Conservation (phyloP, 257 asterid species). For the Solanum tacnaense region DNA sequence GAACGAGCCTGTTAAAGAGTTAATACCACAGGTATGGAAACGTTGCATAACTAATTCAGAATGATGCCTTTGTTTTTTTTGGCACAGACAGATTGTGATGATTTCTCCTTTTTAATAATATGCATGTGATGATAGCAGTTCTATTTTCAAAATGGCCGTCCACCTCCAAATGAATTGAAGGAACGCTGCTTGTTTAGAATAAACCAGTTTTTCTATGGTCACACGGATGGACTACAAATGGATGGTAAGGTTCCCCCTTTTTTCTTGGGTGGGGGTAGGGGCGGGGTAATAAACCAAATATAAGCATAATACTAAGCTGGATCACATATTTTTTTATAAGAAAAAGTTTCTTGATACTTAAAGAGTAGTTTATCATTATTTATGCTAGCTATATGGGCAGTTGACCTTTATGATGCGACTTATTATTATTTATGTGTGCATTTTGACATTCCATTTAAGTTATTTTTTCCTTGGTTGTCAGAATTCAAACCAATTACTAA, state of each 20-base stretch:
- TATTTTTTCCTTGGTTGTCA: slow-evolving; percentile 25
- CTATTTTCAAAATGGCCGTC: slow-evolving; percentile 85
- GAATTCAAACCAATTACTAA: slow-evolving; percentile 88
- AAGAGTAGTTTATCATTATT: background rate
- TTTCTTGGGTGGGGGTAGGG: background rate
- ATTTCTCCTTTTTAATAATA: slow-evolving; percentile 2
- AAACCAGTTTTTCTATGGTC: slow-evolving; percentile 95
- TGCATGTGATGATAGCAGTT: slow-evolving; percentile 45
- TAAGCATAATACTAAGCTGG: background rate
- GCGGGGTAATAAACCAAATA: background rate
- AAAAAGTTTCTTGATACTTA: background rate
- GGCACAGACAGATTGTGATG: background rate
- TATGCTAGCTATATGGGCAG: background rate
- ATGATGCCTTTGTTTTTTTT: background rate
- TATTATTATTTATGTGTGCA: background rate
- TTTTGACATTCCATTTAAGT: background rate
- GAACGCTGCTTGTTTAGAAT: slow-evolving; percentile 89
- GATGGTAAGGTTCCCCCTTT: slow-evolving; percentile 44
- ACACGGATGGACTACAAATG: slow-evolving; percentile 73
- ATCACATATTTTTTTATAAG: background rate
- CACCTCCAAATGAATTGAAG: slow-evolving; percentile 86
- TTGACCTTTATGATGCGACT: background rate
- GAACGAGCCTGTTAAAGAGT: slow-evolving; percentile 84
- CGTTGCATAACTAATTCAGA: background rate
- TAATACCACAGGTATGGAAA: slow-evolving; percentile 77